Evolutionary conservation across 306 rosid genomes (phyloP).

Genomic region (Sechiopsis laciniata): DNA sequence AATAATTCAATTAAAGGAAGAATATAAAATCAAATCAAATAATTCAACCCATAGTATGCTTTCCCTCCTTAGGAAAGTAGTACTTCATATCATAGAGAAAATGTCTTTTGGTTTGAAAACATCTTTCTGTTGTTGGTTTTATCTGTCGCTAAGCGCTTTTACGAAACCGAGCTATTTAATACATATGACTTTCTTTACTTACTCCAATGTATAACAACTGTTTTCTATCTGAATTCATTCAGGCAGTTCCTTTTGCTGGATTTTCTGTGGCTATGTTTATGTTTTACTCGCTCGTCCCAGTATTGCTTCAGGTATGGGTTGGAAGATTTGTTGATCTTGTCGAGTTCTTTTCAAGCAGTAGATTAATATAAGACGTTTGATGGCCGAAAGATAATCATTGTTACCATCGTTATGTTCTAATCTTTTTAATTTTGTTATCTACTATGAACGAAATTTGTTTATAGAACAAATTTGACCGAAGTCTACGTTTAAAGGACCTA

Average conservation of each 20-base stretch:
- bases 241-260: constrained; percentile 88
- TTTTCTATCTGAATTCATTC: constrained; percentile 37
- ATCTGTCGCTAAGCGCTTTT: background rate
- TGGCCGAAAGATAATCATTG: background rate
- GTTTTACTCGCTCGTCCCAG: constrained; percentile 83
- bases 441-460: background rate
- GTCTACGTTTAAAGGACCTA: background rate
- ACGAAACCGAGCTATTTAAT: background rate
- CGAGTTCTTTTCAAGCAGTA: background rate
- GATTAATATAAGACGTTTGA: background rate
- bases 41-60: too few species aligned
- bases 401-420: background rate
- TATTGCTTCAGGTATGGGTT: constrained; percentile 70
- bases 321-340: constrained; percentile 14
- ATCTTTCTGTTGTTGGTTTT: background rate
- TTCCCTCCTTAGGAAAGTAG: background rate
- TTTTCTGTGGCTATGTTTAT: constrained; percentile 83
- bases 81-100: background rate
- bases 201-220: background rate
- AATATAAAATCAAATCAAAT: too few species aligned
- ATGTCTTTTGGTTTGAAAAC: background rate
- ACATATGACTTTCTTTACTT: background rate
- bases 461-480: background rate
- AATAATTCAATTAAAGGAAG: too few species aligned
- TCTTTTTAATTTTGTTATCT: background rate